A percentile compares a stretch with the other conserved stretches of the same genome.
Evolutionary conservation across 805 yeast species (phyloP).

Genomic region (Nakazawaea sp.): DNA sequence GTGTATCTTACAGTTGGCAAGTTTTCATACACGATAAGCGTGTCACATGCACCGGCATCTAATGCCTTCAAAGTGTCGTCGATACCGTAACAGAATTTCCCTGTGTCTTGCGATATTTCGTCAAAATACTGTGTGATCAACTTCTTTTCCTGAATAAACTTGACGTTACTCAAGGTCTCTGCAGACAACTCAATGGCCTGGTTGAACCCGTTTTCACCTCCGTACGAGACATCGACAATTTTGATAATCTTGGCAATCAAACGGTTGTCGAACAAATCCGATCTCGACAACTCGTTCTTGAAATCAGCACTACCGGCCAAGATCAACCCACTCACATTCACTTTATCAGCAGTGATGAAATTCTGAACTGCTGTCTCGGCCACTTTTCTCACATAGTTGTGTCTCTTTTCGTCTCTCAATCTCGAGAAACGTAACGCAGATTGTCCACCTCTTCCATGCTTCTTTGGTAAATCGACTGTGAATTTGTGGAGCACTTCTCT

Average conservation of each 20-base stretch:
- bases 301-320: conserved; percentile 99
- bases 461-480: conserved; percentile 95
- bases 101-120: conserved; percentile 95
- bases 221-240: conserved; percentile 95
- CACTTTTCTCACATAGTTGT: conserved; percentile 95
- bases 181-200: conserved; percentile 98
- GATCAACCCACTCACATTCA: conserved; percentile 88
- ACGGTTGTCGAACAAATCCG: conserved; percentile 91
- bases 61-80: conserved; percentile 95
- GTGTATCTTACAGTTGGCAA: conserved; percentile 80
- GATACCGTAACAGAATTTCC: conserved; percentile 96
- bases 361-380: conserved; percentile 98
- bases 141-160: conserved; percentile 97
- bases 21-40: conserved; percentile 87
- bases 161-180: conserved; percentile 93
- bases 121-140: conserved; percentile 88
- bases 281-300: conserved; percentile 87
- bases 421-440: conserved; percentile 99
- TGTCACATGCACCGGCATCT: conserved; percentile 94
- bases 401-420: conserved; percentile 98
- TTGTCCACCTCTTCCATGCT: conserved; percentile 99
- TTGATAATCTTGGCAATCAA: conserved; percentile 81
- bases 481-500: conserved; percentile 95
- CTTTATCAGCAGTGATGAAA: conserved; percentile 92
- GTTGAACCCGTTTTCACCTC: conserved; percentile 99